Conservation (phyloP, 768 basidiomycete species). For the Tephrocybe sp. region DNA sequence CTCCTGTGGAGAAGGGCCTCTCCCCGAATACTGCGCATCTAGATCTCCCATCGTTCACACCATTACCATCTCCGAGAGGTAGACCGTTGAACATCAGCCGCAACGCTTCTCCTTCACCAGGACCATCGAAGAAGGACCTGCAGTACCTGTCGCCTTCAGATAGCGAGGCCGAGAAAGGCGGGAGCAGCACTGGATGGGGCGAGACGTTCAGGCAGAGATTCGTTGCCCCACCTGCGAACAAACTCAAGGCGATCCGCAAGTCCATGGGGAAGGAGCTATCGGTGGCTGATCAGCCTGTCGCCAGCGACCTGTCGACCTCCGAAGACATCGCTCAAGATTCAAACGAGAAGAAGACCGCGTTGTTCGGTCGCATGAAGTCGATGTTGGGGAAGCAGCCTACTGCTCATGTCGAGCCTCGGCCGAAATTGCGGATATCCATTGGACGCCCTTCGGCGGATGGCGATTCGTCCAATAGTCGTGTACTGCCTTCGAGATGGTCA, state of each 20-base stretch:
- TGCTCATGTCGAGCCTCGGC: conserved; percentile 25
- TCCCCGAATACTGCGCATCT: conserved; percentile 16
- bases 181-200: conserved; percentile 2
- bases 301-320: conserved; percentile 9
- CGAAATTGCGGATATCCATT: conserved; percentile 49
- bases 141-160: conserved; percentile 40
- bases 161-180: conserved; percentile 19
- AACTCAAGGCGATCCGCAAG: conserved; percentile 44
- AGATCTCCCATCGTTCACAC: conserved; percentile 48
- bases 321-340: conserved; percentile 11
- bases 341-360: conserved; percentile 20
- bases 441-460: conserved; percentile 35
- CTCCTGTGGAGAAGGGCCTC: conserved; percentile 19
- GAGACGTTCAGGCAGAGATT: conserved; percentile 15
- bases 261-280: conserved; percentile 32
- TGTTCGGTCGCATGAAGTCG: conserved; percentile 28
- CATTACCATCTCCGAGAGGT: conserved; percentile 42
- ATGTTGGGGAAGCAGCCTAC: conserved; percentile 23
- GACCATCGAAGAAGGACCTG: conserved; percentile 41
- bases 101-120: conserved; percentile 20
- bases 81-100: conserved; percentile 33
- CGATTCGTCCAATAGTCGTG: conserved; percentile 14
- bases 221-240: conserved; percentile 30
- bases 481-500: conserved; percentile 33
- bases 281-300: conserved; percentile 27